Evolutionary conservation across 805 yeast genomes (phyloP), one percentile per base, ranked within the genome.

Genomic region (Hanseniaspora vineae): DNA sequence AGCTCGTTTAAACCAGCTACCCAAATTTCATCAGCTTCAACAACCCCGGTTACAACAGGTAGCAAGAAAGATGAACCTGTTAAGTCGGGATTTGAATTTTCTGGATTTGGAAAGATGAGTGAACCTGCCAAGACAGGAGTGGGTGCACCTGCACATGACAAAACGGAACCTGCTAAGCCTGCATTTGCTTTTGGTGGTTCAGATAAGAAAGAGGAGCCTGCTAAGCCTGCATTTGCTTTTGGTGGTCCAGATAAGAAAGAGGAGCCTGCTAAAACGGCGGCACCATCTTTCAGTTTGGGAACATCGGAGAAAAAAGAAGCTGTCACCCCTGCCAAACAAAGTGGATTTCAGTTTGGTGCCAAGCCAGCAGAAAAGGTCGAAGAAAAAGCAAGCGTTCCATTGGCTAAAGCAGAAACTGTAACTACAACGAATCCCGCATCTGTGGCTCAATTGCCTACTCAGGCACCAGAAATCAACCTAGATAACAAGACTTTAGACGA

Each of bases 401-500:
- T 44, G 1, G 33, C 44, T 18, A 39, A n/a, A n/a, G 23, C 35
- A 6, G 40, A 32, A 33, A 32, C 44, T 12, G 13, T 32, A 6
- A 20, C 46, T 6, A n/a, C 44, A 29, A 29, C 48, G 17, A 46
- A 46, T 12, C 46, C 50, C 19, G 45, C 45, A 3, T 45, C 40
- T 39, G 43, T 31, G 6, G 31, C 18, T 37, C 35, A 40, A 14
- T 14, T 37, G n/a, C 17, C 31, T 12, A 35, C 46, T 3, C 31
- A 44, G n/a, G 81, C 87, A 4, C 73, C 79, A 49, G 83, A 84
- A 32, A 74, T 87, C 3, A 78, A 95, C 4, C 73, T 92, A 35
- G 88, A 85, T 56, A 92, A 92, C 66, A 87, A 87, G 62, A 87
- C 96, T 1, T 69, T 92, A 58, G 97, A 92, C 58, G 97, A 92